Evolutionary conservation across 441 rosid species (phyloP).

Genomic region (Corymbia calophylla): DNA sequence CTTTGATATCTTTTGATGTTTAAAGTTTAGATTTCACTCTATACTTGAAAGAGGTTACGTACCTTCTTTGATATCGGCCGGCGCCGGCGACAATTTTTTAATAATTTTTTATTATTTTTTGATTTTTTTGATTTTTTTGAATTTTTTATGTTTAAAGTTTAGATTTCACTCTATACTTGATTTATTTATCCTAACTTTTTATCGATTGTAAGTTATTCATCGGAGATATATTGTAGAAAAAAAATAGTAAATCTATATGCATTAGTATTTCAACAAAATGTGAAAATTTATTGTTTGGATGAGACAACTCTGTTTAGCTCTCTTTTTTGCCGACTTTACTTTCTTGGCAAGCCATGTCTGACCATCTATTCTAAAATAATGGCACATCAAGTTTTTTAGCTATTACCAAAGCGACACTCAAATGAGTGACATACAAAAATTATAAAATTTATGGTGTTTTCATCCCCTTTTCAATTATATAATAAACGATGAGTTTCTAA

Average conservation of each 20-base stretch:
- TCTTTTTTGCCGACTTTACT: neutral
- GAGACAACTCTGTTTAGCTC: neutral
- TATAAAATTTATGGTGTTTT: neutral
- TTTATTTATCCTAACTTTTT: neutral
- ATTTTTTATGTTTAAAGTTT: neutral
- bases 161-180: neutral
- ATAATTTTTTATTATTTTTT: too few relatives aligned
- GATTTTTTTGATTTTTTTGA: too few relatives aligned
- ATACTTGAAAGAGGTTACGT: too few relatives aligned
- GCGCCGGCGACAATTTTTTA: too few relatives aligned
- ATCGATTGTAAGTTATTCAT: neutral
- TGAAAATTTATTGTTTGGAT: neutral
- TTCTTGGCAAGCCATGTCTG: neutral
- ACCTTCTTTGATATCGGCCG: too few relatives aligned
- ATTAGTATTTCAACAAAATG: neutral
- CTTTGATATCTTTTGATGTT: neutral
- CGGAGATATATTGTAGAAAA: fast-evolving
- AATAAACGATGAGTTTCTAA: neutral
- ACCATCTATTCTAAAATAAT: neutral
- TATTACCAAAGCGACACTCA: neutral
- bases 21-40: neutral
- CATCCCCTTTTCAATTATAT: neutral
- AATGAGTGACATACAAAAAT: fast-evolving
- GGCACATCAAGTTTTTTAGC: neutral
- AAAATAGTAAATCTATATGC: neutral